phyloP scores from a whole-genome alignment of 2,329 filamentous ascomycete genomes.

The Anisogramma anomala region DNA sequence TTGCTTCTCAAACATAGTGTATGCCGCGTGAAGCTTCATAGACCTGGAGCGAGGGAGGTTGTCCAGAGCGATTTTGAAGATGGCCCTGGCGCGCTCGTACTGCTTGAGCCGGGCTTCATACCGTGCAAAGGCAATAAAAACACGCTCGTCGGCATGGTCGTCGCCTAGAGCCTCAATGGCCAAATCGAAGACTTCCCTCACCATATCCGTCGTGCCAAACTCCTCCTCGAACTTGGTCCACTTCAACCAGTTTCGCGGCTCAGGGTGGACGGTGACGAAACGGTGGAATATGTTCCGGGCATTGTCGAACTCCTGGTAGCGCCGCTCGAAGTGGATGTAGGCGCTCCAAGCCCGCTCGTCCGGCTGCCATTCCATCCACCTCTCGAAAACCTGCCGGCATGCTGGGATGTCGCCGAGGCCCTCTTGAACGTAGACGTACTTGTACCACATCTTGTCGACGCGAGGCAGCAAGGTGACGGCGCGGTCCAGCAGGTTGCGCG shows the following conservation, averaged over 20 bases:
- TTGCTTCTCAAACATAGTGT: slow-evolving; percentile 97
- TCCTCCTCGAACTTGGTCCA: slow-evolving; percentile 98
- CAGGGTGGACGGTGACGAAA: slow-evolving; percentile 86
- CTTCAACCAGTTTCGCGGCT: slow-evolving; percentile 96
- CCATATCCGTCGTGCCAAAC: slow-evolving; percentile 79
- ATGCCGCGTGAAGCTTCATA: slow-evolving; percentile 75
- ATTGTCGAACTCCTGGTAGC: slow-evolving; percentile 82
- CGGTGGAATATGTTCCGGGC: slow-evolving; percentile 83
- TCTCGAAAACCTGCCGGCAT: slow-evolving; percentile 85
- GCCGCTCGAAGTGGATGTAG: slow-evolving; percentile 94
- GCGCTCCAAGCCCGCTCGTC: slow-evolving; percentile 91
- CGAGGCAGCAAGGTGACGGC: slow-evolving; percentile 86
- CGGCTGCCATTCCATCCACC: slow-evolving; percentile 98
- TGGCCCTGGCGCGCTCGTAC: slow-evolving; percentile 82
- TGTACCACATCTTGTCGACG: slow-evolving; percentile 97
- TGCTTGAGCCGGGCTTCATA: slow-evolving; percentile 94
- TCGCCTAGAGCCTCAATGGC: slow-evolving; percentile 86
- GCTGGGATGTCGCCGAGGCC: slow-evolving; percentile 90
- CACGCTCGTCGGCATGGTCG: slow-evolving; percentile 88
- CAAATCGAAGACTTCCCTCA: slow-evolving; percentile 80
- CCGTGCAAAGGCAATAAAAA: slow-evolving; percentile 91
- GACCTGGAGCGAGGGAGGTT: slow-evolving; percentile 81
- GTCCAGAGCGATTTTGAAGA: slow-evolving; percentile 94
- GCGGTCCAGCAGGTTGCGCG: slow-evolving; percentile 83
- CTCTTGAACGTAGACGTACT: slow-evolving; percentile 98